Evolutionary conservation across 2,329 filamentous ascomycete genomes (phyloP).

Genomic region (Sordariomycetes sp.): DNA sequence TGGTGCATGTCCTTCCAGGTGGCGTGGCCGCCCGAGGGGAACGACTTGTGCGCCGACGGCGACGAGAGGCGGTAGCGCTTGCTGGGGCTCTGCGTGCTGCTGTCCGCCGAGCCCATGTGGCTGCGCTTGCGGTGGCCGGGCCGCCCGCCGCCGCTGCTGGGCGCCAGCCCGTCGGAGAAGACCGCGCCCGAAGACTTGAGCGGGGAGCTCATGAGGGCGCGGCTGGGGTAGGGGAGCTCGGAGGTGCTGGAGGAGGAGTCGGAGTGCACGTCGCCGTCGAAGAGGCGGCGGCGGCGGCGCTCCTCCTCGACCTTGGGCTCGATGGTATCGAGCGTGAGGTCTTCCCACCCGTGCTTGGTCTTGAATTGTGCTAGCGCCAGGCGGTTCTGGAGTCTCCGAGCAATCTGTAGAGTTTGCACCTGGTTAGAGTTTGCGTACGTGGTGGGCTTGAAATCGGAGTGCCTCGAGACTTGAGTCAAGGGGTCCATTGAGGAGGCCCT

Average conservation of each 20-base stretch:
- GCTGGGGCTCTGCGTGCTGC: slow-evolving; percentile 29
- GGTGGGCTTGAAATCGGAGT: not conserved
- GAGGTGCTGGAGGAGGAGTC: slow-evolving; percentile 81
- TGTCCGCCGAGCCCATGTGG: slow-evolving; percentile 48
- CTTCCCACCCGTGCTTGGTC: slow-evolving; percentile 90
- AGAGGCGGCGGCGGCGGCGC: slow-evolving; percentile 60
- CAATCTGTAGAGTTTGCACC: slow-evolving; percentile 56
- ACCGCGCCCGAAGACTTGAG: slow-evolving; percentile 58
- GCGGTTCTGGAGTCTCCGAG: slow-evolving; percentile 82
- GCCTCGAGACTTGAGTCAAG: not conserved
- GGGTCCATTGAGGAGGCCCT: not conserved
- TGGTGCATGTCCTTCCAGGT: slow-evolving; percentile 71
- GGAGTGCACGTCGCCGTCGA: slow-evolving; percentile 65
- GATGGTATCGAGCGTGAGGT: slow-evolving; percentile 75
- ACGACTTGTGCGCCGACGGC: slow-evolving; percentile 48
- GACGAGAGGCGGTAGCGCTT: slow-evolving; percentile 60
- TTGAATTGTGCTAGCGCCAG: slow-evolving; percentile 95
- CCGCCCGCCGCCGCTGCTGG: slow-evolving; percentile 45
- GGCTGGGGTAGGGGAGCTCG: slow-evolving; percentile 59
- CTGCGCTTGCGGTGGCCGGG: slow-evolving; percentile 54
- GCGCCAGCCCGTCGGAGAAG: slow-evolving; percentile 73
- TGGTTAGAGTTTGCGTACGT: not conserved
- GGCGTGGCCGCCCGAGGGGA: slow-evolving; percentile 32
- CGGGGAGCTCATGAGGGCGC: slow-evolving; percentile 71
- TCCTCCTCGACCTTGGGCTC: slow-evolving; percentile 77